These are phyloP conservation scores for Penicillium sp. DNA, from an alignment of 2,329 filamentous ascomycete species.

Conservation along the genomic window DNA sequence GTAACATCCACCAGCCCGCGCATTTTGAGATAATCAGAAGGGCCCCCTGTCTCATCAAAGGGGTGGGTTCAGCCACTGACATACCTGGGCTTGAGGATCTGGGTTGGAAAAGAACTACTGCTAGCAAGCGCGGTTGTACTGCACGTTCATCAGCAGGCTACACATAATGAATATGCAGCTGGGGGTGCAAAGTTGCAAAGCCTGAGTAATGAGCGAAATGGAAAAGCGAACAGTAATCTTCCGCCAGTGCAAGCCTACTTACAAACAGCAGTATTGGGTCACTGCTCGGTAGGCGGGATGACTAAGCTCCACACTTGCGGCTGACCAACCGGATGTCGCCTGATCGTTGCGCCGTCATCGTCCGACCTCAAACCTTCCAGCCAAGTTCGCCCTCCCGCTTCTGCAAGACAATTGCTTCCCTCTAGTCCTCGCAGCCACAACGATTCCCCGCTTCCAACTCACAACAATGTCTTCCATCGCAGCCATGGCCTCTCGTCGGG, in stretches of 20 bases:
- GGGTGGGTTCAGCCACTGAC: slow-evolving; percentile 14
- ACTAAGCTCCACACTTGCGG: slow-evolving; percentile 25
- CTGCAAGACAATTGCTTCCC: slow-evolving; percentile 17
- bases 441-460: slow-evolving; percentile 21
- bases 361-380: slow-evolving; percentile 29
- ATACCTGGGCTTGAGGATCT: slow-evolving; percentile 17
- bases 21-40: slow-evolving; percentile 6
- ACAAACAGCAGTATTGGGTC: slow-evolving; percentile 3
- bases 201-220: neutral
- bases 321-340: slow-evolving; percentile 31
- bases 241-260: neutral
- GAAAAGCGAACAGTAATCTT: slow-evolving; percentile 2
- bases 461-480: slow-evolving; percentile 49
- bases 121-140: neutral
- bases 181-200: slow-evolving; percentile 12
- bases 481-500: slow-evolving; percentile 47
- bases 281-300: slow-evolving; percentile 12
- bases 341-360: slow-evolving; percentile 39
- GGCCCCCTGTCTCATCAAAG: slow-evolving; percentile 9
- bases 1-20: slow-evolving; percentile 8
- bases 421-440: slow-evolving; percentile 25
- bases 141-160: slow-evolving; percentile 13
- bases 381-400: slow-evolving; percentile 35
- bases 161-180: slow-evolving; percentile 6
- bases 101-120: neutral